phyloP scores from a whole-genome alignment of 176 grass and related monocot genomes.

The Paspalum notatum region DNA sequence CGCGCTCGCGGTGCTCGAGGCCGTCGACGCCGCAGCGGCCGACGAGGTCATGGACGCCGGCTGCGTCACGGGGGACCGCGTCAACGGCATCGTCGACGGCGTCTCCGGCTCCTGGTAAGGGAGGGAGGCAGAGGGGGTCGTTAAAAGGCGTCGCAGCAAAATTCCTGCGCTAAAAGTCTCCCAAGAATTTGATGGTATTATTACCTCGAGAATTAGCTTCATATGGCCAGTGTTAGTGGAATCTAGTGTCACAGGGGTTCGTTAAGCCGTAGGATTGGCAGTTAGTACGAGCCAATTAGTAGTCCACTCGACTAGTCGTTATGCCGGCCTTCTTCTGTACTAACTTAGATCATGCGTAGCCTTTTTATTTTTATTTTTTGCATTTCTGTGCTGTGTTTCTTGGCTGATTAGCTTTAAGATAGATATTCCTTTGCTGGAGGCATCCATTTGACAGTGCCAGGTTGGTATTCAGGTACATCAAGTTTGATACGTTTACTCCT shows the following conservation, averaged over 20 bases:
- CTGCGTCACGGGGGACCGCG: constrained; percentile 75
- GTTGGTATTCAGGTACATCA: constrained; percentile 88
- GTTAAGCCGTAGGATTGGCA: background rate
- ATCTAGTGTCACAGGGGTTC: background rate
- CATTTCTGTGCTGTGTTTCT: background rate
- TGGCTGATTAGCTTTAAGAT: constrained; percentile 18
- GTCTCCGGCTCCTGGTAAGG: constrained; percentile 68
- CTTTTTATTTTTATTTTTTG: background rate
- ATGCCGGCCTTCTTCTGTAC: constrained; percentile 1
- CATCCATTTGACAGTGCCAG: constrained; percentile 52
- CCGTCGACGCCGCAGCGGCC: constrained; percentile 58
- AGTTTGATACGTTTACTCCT: constrained; percentile 98
- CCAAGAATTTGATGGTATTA: constrained; percentile 11
- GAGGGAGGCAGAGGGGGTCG: background rate
- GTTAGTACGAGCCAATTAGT: background rate
- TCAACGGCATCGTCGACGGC: constrained; percentile 94
- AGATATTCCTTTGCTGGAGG: background rate
- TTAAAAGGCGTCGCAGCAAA: background rate
- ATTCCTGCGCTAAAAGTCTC: background rate
- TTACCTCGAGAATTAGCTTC: background rate
- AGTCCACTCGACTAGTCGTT: background rate
- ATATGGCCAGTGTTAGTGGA: background rate
- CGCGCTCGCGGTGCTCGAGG: constrained; percentile 82
- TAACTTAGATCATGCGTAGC: background rate
- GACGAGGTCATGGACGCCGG: constrained; percentile 71